A percentile compares a stretch with the other conserved stretches of the same genome.
These are phyloP conservation scores for Eucalyptus albens DNA, from an alignment of 345 rosid species.

Conservation along the genomic window DNA sequence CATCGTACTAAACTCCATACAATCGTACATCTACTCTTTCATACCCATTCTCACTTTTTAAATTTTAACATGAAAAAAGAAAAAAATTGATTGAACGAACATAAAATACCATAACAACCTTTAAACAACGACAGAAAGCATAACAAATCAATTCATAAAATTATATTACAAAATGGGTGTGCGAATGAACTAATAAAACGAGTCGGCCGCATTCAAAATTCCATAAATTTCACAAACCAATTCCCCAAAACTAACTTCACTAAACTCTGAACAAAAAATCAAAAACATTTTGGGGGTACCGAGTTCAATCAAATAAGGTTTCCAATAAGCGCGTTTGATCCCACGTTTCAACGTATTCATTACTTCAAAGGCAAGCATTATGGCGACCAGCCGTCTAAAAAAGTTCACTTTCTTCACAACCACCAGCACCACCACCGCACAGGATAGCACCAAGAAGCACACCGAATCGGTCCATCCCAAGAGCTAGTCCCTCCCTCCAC, in stretches of 20 bases:
- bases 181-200: rapidly evolving
- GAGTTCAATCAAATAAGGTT: not conserved
- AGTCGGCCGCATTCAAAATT: not conserved
- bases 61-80: not conserved
- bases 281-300: not conserved
- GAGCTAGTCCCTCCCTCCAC: not conserved
- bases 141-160: rapidly evolving
- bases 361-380: not conserved
- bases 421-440: not conserved
- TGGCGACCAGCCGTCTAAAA: not conserved
- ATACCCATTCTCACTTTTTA: rapidly evolving
- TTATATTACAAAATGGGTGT: not conserved
- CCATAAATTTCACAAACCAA: not conserved
- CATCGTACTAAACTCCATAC: not conserved
- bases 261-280: not conserved
- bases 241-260: not conserved
- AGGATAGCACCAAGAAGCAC: not conserved
- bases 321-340: not conserved
- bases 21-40: rapidly evolving
- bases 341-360: not conserved
- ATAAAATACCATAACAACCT: rapidly evolving
- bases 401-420: not conserved
- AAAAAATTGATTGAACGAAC: rapidly evolving
- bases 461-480: not conserved
- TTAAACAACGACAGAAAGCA: rapidly evolving